phyloP scores from a whole-genome alignment of 352 stramenopile species.

The Phytophthora pini region DNA sequence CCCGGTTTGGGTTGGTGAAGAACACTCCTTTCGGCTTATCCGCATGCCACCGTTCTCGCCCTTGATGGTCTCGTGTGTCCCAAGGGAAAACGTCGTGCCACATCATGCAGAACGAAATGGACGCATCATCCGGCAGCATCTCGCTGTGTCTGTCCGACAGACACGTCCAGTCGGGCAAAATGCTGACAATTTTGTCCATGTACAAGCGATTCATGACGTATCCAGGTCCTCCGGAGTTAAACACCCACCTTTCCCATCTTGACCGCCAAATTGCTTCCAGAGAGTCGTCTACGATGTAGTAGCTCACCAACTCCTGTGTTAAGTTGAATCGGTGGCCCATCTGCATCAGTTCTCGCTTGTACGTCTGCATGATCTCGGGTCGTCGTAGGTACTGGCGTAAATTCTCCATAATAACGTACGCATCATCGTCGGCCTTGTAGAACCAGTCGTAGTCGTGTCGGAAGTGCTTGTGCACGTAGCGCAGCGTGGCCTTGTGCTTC shows the following conservation, averaged over 20 bases:
- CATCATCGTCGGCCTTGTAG: conserved; percentile 87
- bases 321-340: conserved; percentile 86
- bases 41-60: conserved; percentile 82
- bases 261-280: conserved; percentile 61
- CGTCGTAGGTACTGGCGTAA: conserved; percentile 63
- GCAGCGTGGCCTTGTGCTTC: conserved; percentile 80
- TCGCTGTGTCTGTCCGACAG: conserved; percentile 69
- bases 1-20: conserved; percentile 58
- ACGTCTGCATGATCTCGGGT: conserved; percentile 70
- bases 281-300: conserved; percentile 77
- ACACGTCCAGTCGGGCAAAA: conserved; percentile 61
- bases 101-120: conserved; percentile 90
- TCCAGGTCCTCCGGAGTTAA: conserved; percentile 80
- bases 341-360: conserved; percentile 68
- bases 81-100: conserved; percentile 77
- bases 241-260: conserved; percentile 77
- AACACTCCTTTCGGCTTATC: conserved; percentile 76
- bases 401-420: conserved; percentile 86
- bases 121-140: conserved; percentile 81
- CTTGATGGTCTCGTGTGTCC: conserved; percentile 70
- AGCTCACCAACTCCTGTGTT: conserved; percentile 70
- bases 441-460: conserved; percentile 88
- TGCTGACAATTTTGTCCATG: conserved; percentile 70
- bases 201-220: conserved; percentile 85
- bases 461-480: conserved; percentile 74